A percentile compares a stretch with the other conserved stretches of the same genome.
These are phyloP conservation scores for Hyphochytrium catenoides DNA, from an alignment of 352 stramenopile species.

Conservation along the genomic window DNA sequence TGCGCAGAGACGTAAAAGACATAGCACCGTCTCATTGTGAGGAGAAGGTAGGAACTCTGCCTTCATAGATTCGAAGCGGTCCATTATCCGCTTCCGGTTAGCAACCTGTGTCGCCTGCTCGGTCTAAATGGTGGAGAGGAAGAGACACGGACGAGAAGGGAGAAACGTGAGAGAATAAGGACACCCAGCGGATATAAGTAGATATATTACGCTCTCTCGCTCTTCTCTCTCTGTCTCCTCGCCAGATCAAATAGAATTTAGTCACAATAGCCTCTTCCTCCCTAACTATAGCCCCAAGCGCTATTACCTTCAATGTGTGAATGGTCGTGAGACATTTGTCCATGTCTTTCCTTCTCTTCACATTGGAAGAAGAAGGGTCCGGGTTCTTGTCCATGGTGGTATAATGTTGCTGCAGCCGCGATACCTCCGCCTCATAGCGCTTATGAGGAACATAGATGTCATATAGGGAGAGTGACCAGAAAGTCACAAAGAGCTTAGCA, in stretches of 20 bases:
- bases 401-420: conserved; percentile 3
- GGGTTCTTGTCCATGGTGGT: neutral
- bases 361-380: neutral
- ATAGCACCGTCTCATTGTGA: conserved; percentile 21
- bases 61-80: conserved; percentile 43
- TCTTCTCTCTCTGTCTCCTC: no score
- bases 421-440: conserved; percentile 57
- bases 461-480: conserved; percentile 60
- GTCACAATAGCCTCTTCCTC: no score
- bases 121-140: no score
- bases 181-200: no score
- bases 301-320: no score
- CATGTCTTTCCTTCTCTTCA: no score
- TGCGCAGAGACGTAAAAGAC: conserved; percentile 50
- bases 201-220: no score
- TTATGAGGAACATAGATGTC: conserved; percentile 57
- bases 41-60: conserved; percentile 26
- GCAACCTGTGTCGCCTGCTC: conserved; percentile 59
- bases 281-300: no score
- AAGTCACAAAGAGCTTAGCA: conserved; percentile 51
- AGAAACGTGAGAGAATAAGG: no score
- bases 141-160: no score
- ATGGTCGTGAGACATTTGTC: no score
- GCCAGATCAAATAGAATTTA: no score
- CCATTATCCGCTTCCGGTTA: conserved; percentile 50